Conservation (phyloP, 2,329 filamentous ascomycete genomes). For the Scleromitrula shiraiana region DNA sequence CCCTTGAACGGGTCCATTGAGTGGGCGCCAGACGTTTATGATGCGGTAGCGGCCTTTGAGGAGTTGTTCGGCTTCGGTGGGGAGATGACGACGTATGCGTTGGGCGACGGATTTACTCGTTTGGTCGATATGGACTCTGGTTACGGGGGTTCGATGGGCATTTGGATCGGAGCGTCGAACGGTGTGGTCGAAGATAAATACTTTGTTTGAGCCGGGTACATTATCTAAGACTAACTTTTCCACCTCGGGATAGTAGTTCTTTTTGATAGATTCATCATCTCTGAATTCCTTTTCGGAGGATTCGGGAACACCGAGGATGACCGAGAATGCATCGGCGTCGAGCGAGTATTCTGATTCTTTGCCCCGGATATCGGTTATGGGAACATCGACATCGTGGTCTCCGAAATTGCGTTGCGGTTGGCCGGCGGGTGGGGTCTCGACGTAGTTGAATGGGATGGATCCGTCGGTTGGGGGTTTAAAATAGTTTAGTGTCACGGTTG, state of each 20-base stretch:
- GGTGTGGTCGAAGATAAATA: constrained; percentile 83
- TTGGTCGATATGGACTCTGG: constrained; percentile 75
- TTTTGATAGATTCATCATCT: constrained; percentile 60
- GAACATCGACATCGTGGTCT: constrained; percentile 23
- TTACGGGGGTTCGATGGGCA: constrained; percentile 61
- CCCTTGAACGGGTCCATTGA: constrained; percentile 28
- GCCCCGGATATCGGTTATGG: constrained; percentile 66
- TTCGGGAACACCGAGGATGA: constrained; percentile 50
- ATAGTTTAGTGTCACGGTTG: constrained; percentile 43
- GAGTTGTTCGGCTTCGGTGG: constrained; percentile 56
- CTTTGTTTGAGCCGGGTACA: constrained; percentile 55
- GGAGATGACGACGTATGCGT: constrained; percentile 61
- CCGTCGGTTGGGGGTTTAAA: constrained; percentile 47
- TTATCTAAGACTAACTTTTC: constrained; percentile 60
- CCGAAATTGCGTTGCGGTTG: constrained; percentile 26
- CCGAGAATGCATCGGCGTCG: constrained; percentile 67
- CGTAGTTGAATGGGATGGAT: constrained; percentile 46
- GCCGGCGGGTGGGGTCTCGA: constrained; percentile 33
- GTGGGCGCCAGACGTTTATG: constrained; percentile 68
- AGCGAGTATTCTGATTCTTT: constrained; percentile 58
- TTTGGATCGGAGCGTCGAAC: constrained; percentile 58
- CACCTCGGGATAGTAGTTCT: constrained; percentile 78
- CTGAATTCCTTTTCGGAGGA: constrained; percentile 52
- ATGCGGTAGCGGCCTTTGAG: constrained; percentile 67
- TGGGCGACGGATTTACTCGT: constrained; percentile 56